Percentiles rank a stretch among this genome's conserved stretches.
phyloP scores from a whole-genome alignment of 305 asterid genomes.

The Withania somnifera region DNA sequence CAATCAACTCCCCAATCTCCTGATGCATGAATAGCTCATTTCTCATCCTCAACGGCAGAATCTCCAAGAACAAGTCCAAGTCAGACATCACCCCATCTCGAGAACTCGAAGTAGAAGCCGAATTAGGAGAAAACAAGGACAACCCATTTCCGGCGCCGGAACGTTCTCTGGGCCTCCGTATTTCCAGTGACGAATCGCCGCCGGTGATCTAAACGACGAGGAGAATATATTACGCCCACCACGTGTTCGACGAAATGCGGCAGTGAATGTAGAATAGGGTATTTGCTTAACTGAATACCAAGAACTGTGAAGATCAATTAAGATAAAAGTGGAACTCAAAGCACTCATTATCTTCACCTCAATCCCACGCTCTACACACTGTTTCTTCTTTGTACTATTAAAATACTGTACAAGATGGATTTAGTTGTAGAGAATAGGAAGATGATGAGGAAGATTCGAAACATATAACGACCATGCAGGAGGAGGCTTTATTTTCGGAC shows the following conservation, averaged over 20 bases:
- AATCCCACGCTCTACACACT: neutral
- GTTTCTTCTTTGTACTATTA: neutral
- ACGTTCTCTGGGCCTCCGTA: conserved; percentile 58
- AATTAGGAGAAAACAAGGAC: conserved; percentile 29
- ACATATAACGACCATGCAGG: conserved; percentile 21
- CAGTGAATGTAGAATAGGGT: conserved; percentile 44
- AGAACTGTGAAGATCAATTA: conserved; percentile 61
- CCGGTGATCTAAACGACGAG: conserved; percentile 41
- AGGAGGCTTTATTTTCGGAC: conserved; percentile 27
- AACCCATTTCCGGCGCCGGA: conserved; percentile 37
- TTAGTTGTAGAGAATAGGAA: neutral
- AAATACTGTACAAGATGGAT: neutral
- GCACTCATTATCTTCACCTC: conserved; percentile 37
- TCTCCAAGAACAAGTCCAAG: conserved; percentile 74
- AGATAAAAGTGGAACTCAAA: conserved; percentile 52
- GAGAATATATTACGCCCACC: conserved; percentile 37
- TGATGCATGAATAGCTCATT: conserved; percentile 47
- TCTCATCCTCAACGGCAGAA: conserved; percentile 77
- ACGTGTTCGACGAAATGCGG: conserved; percentile 64
- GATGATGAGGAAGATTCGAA: conserved; percentile 35
- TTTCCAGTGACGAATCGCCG: conserved; percentile 42
- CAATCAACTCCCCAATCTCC: conserved; percentile 61
- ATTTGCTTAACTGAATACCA: conserved; percentile 54
- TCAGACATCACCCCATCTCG: conserved; percentile 56
- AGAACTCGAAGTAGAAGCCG: conserved; percentile 42